These are phyloP conservation scores for Urostyla sp. DNA, from an alignment of 73 alveolate species.

Conservation along the genomic window DNA sequence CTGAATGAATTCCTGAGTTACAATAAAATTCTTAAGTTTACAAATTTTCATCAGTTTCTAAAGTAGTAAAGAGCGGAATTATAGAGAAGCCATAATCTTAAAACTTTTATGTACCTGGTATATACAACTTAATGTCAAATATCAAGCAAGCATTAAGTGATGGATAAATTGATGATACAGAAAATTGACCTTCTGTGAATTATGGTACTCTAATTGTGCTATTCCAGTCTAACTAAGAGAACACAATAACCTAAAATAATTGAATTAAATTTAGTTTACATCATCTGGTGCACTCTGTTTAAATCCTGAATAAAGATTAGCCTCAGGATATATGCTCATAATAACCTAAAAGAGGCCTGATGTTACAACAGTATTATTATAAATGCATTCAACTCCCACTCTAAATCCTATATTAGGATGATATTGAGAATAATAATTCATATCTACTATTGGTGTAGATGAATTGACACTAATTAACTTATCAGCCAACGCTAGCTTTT, in stretches of 20 bases:
- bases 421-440: conserved; percentile 77
- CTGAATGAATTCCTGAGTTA: conserved; percentile 61
- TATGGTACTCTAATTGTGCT: conserved; percentile 6
- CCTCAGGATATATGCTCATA: conserved; percentile 55
- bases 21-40: conserved; percentile 51
- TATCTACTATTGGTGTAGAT: conserved; percentile 66
- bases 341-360: conserved; percentile 44
- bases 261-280: conserved; percentile 15
- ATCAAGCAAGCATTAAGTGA: conserved; percentile 37
- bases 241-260: conserved; percentile 42
- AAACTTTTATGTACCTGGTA: conserved; percentile 19
- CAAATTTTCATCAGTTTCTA: conserved; percentile 44
- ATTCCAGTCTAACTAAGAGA: conserved; percentile 10
- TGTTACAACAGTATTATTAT: conserved; percentile 78
- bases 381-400: conserved; percentile 80
- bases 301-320: conserved; percentile 20
- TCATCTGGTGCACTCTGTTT: conserved; percentile 34
- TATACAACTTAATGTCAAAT: conserved; percentile 49
- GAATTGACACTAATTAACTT: conserved; percentile 30
- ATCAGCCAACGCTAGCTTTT: conserved; percentile 24
- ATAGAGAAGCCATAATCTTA: conserved; percentile 53
- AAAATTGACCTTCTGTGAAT: conserved; percentile 50
- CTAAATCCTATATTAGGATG: conserved; percentile 74
- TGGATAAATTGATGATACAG: conserved; percentile 5
- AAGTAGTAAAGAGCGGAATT: conserved; percentile 55